phyloP scores from a whole-genome alignment of 75 land plant genomes.

The Isoetes taiwanensis region DNA sequence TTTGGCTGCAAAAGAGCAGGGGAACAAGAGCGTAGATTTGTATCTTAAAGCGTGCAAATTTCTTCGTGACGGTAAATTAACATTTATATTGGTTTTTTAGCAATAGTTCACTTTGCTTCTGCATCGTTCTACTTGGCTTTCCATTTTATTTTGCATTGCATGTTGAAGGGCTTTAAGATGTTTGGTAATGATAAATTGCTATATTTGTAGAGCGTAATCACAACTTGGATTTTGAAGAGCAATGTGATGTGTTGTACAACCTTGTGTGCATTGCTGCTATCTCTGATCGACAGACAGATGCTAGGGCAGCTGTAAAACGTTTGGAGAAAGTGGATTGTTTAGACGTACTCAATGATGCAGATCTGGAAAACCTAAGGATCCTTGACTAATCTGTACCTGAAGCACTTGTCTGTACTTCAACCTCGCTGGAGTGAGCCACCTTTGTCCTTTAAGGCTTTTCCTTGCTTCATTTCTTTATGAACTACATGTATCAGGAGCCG shows the following conservation, averaged over 20 bases:
- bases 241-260: constrained; percentile 30
- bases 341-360: constrained; percentile 24
- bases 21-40: constrained; percentile 12
- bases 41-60: constrained; percentile 13
- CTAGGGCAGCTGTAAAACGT: constrained; percentile 12
- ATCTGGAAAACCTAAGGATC: constrained; percentile 14
- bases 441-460: no score
- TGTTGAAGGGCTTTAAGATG: background rate
- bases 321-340: constrained; percentile 13
- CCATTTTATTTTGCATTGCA: background rate
- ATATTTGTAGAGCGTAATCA: constrained; percentile 13
- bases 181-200: background rate
- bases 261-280: constrained; percentile 33
- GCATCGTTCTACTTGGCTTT: background rate
- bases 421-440: no score
- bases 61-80: constrained; percentile 13
- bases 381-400: constrained; percentile 26
- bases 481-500: no score
- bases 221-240: constrained; percentile 20
- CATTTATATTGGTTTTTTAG: background rate
- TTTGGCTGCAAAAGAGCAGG: constrained; percentile 10
- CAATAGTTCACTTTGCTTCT: background rate
- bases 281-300: constrained; percentile 16
- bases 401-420: no score
- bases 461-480: no score